Conservation (phyloP, 2,329 filamentous ascomycete genomes). For the Curvularia lunata region DNA sequence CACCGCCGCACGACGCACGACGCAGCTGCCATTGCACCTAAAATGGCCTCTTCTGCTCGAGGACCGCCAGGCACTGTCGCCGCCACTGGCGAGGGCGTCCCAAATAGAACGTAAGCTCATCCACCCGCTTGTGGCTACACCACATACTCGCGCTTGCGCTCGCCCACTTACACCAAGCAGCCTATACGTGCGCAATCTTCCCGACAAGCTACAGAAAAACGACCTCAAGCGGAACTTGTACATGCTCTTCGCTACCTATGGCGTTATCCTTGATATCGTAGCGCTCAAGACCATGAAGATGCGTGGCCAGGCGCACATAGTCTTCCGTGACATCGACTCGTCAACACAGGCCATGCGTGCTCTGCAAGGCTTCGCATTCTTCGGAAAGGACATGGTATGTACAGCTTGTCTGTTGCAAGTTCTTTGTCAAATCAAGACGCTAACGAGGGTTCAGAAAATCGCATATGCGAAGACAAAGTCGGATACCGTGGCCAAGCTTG, state of each 20-base stretch:
- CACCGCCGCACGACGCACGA: constrained; percentile 18
- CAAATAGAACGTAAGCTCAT: constrained; percentile 45
- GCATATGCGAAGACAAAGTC: constrained; percentile 90
- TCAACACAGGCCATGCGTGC: constrained; percentile 92
- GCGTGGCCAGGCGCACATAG: constrained; percentile 93
- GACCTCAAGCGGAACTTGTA: constrained; percentile 89
- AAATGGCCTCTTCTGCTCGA: constrained; percentile 37
- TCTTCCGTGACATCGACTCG: constrained; percentile 87
- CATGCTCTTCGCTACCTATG: constrained; percentile 92
- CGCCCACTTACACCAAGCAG: constrained; percentile 53
- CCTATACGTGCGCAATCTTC: constrained; percentile 88
- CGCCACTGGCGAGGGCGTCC: constrained; percentile 26
- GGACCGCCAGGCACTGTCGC: constrained; percentile 33
- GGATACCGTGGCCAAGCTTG: constrained; percentile 85
- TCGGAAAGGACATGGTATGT: constrained; percentile 83
- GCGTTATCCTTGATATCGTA: constrained; percentile 88
- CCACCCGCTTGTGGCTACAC: constrained; percentile 6
- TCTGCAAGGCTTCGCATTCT: constrained; percentile 83
- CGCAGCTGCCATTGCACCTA: constrained; percentile 8
- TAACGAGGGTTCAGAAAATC: constrained; percentile 69
- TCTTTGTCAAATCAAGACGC: background rate
- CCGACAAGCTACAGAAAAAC: constrained; percentile 86
- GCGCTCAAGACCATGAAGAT: constrained; percentile 88
- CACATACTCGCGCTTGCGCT: background rate
- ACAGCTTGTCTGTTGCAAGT: background rate